Evolutionary conservation across 805 yeast species (phyloP).

Genomic region (Candida lessepsii): DNA sequence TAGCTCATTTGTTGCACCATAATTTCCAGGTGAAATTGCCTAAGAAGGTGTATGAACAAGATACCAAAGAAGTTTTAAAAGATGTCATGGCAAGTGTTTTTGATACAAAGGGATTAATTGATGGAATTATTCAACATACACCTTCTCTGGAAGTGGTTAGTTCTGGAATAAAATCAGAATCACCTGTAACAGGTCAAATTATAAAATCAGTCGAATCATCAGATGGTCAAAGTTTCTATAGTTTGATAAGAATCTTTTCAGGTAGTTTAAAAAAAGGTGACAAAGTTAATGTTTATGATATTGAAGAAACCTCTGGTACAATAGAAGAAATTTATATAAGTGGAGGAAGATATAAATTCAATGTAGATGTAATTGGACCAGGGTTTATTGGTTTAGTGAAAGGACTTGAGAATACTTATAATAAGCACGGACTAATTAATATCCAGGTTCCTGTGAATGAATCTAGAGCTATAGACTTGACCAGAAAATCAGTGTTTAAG

Average conservation of each 20-base stretch:
- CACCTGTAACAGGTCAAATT: constrained; percentile 25
- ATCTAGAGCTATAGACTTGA: neutral
- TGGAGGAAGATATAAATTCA: constrained; percentile 68
- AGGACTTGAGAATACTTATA: constrained; percentile 57
- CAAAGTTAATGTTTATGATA: constrained; percentile 54
- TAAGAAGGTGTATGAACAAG: constrained; percentile 44
- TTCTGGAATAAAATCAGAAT: no score
- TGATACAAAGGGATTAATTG: constrained; percentile 45
- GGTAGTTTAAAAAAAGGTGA: constrained; percentile 56
- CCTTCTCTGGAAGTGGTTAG: neutral
- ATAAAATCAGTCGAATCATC: constrained; percentile 56
- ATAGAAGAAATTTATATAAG: constrained; percentile 50
- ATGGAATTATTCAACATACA: constrained; percentile 30
- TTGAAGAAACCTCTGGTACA: constrained; percentile 47
- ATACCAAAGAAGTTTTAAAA: constrained; percentile 58
- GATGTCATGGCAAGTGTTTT: constrained; percentile 57
- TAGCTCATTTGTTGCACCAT: constrained; percentile 45
- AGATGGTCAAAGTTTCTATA: constrained; percentile 52
- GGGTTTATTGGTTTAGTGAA: constrained; percentile 71
- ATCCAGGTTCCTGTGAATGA: no score
- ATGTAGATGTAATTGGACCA: constrained; percentile 50
- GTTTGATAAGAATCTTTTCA: constrained; percentile 58
- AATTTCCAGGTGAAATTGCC: constrained; percentile 48
- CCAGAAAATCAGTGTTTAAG: constrained; percentile 58
- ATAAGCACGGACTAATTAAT: constrained; percentile 59